Conservation (phyloP, 345 rosid genomes). For the Adansonia digitata region DNA sequence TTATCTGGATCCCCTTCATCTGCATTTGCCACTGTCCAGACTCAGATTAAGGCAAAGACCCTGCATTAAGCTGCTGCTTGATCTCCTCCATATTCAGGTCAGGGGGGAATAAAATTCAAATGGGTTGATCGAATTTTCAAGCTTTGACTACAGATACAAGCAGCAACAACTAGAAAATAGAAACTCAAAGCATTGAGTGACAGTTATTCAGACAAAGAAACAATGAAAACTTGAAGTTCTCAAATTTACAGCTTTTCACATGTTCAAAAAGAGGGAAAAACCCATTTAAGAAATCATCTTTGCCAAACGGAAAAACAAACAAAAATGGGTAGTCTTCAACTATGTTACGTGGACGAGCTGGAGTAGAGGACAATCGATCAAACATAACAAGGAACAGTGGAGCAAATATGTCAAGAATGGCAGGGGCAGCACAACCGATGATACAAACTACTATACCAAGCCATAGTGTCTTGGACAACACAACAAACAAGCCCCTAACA, state of each 20-base stretch:
- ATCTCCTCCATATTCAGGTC: no score
- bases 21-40: no score
- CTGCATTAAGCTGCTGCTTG: neutral
- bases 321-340: constrained; percentile 2
- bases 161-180: neutral
- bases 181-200: neutral
- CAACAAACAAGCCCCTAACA: constrained; percentile 10
- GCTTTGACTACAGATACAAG: neutral
- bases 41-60: neutral
- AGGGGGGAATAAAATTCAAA: neutral
- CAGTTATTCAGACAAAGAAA: no score
- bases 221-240: neutral
- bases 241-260: neutral
- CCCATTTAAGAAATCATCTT: neutral
- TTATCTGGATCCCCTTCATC: no score
- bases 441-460: constrained; percentile 9
- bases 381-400: neutral
- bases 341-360: neutral
- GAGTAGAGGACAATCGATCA: neutral
- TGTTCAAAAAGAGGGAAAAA: neutral
- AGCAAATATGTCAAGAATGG: constrained; percentile 6
- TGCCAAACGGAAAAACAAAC: neutral
- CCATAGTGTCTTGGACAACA: neutral
- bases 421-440: constrained; percentile 7
- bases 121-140: neutral